Evolutionary conservation across 352 stramenopile species (phyloP), one percentile per base, ranked within the genome.

Genomic region (Globisporangium cederbergense): DNA sequence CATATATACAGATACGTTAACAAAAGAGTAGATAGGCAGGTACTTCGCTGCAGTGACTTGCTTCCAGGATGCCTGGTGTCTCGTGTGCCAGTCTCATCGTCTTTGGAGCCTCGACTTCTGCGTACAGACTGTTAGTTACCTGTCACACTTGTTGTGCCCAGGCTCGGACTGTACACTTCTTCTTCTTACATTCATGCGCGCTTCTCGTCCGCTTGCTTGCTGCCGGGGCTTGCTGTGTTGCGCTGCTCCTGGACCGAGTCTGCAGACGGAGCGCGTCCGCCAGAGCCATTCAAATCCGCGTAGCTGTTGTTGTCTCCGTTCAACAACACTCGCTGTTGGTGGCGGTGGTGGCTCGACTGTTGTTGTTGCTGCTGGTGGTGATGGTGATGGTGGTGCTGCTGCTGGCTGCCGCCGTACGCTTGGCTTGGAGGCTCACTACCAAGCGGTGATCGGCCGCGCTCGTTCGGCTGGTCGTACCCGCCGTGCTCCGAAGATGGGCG

Each of bases 301-400:
- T 65, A 65, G 60, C 50, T 58, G 55, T 56, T 66, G n/a, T 51
- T 45, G 56, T 60, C 53, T 18, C 36, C 38, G 38, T 55, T 59
- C 20, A 62, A 58, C 10, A 54, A 34, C 67, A 72, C 65, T 6
- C 58, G 70, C 20, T 70, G 58, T 7, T 30, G 46, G 45, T 55
- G 58, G 28, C 28, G 34, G 54, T 56, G 45, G 28, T 63, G 57
- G 7, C 32, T 46, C 38, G 13, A 46, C 3, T 55, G 28, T 11
- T 53, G 42, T 16, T 32, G 36, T 25, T 25, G 43, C 30, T 52
- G 47, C 9, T 47, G 58, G 9, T 58, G 58, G 8, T 57, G 60
- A 5, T 50, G 58, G 9, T 40, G 59, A 5, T 16, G 40, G 3
- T 47, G 57, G n/a, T 45, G 60, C 6, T 40, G 60, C 3, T 66